Percentiles rank a stretch among this genome's conserved stretches.
phyloP scores from a whole-genome alignment of 352 stramenopile species.

The Thraustochytrium striatum region DNA sequence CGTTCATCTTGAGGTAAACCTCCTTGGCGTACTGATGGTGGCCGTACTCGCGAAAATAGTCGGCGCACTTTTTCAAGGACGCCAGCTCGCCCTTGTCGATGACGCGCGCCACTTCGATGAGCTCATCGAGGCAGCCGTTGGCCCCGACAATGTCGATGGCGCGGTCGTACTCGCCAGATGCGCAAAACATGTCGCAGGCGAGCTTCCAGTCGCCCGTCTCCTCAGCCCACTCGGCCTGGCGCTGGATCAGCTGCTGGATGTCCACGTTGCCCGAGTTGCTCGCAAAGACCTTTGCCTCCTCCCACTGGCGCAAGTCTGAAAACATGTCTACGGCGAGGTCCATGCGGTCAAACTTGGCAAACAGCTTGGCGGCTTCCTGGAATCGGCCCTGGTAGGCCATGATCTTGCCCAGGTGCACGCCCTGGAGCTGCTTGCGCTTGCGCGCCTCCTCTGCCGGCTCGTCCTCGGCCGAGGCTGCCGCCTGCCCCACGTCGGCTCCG shows the following conservation, averaged over 20 bases:
- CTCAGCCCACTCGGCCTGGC: constrained; percentile 84
- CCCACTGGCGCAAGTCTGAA: constrained; percentile 82
- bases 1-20: constrained; percentile 61
- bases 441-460: constrained; percentile 57
- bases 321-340: constrained; percentile 86
- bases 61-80: constrained; percentile 53
- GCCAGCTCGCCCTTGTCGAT: constrained; percentile 64
- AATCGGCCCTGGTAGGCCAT: constrained; percentile 84
- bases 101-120: constrained; percentile 66
- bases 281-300: constrained; percentile 85
- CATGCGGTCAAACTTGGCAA: constrained; percentile 69
- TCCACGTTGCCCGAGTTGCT: constrained; percentile 68
- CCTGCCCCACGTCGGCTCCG: background rate
- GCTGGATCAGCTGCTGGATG: constrained; percentile 74
- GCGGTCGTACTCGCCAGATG: constrained; percentile 70
- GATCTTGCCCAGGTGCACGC: constrained; percentile 78
- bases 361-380: constrained; percentile 79
- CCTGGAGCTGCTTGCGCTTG: constrained; percentile 38
- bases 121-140: constrained; percentile 72
- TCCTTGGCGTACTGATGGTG: constrained; percentile 59
- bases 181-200: constrained; percentile 82
- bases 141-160: constrained; percentile 78
- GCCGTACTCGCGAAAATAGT: constrained; percentile 52
- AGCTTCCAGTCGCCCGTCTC: constrained; percentile 83
- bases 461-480: background rate